These are phyloP conservation scores for Coelastrella sp. DNA, from an alignment of 139 green algal species.

Conservation along the genomic window DNA sequence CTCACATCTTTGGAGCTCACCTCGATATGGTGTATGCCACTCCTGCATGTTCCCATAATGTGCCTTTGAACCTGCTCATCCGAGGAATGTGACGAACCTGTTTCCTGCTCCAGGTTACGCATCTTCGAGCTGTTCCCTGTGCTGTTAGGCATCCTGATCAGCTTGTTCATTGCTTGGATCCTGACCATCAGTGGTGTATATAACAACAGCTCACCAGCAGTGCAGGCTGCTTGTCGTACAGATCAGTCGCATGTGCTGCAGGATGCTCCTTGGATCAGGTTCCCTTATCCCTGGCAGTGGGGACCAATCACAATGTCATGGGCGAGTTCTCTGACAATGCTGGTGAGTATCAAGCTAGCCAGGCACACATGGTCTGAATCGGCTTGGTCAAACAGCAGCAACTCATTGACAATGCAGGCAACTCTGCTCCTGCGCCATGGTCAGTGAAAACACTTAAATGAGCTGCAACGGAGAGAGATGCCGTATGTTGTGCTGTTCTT, in stretches of 20 bases:
- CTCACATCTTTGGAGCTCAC: too few species aligned
- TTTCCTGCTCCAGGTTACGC: background rate
- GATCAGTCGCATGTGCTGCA: slow-evolving; percentile 58
- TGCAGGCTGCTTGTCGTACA: slow-evolving; percentile 47
- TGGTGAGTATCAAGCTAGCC: too few species aligned
- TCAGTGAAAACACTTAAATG: too few species aligned
- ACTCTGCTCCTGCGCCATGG: too few species aligned
- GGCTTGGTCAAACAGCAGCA: too few species aligned
- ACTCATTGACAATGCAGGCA: too few species aligned
- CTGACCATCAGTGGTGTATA: slow-evolving; percentile 65
- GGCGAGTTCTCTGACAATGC: slow-evolving; percentile 63
- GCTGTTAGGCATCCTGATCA: slow-evolving; percentile 54
- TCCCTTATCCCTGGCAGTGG: slow-evolving; percentile 74
- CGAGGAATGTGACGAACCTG: background rate
- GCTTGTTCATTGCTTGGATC: slow-evolving; percentile 56
- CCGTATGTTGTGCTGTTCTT: too few species aligned
- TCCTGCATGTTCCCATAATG: too few species aligned
- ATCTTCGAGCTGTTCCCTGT: slow-evolving; percentile 62
- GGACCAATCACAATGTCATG: slow-evolving; percentile 64
- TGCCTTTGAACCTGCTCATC: too few species aligned
- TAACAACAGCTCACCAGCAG: slow-evolving; percentile 44
- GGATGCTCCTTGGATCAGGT: slow-evolving; percentile 68
- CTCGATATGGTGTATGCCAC: background rate
- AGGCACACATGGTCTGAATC: too few species aligned
- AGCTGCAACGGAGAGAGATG: too few species aligned